Percentiles rank a stretch among this genome's conserved stretches.
These are phyloP conservation scores for Phaseolus coccineus DNA, from an alignment of 331 rosid genomes.

Conservation along the genomic window DNA sequence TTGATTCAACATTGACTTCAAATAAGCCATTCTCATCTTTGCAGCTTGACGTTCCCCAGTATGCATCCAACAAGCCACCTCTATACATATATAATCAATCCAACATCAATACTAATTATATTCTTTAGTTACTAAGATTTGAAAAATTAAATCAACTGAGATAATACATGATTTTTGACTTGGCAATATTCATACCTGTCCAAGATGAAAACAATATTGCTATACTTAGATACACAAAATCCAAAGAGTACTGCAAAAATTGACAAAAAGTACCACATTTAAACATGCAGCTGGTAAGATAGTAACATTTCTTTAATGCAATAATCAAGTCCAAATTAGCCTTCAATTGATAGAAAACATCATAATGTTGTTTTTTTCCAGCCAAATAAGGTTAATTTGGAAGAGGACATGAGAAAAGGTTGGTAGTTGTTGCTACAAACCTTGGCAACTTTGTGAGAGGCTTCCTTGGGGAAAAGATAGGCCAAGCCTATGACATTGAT, in stretches of 20 bases:
- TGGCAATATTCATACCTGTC: constrained; percentile 64
- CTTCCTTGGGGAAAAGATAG: constrained; percentile 87
- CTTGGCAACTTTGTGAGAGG: constrained; percentile 95
- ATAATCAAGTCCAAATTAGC: not conserved
- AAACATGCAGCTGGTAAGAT: not conserved
- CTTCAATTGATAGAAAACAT: not conserved
- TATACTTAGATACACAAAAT: constrained; percentile 87
- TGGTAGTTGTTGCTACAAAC: constrained; percentile 25
- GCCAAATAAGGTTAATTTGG: not conserved
- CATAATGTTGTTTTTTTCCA: not conserved
- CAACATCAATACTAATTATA: not conserved
- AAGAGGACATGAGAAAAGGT: not conserved
- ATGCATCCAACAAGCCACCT: constrained; percentile 99
- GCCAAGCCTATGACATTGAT: constrained; percentile 91
- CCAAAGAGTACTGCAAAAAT: constrained; percentile 86
- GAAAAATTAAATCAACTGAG: not conserved
- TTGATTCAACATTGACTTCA: constrained; percentile 86
- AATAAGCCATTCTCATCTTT: constrained; percentile 96
- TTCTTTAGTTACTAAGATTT: not conserved
- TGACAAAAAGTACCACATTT: not conserved
- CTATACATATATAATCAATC: constrained; percentile 49
- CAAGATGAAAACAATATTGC: constrained; percentile 90
- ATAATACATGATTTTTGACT: constrained; percentile 3
- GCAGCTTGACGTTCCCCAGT: constrained; percentile 97
- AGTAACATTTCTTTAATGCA: not conserved